Percentiles rank a stretch among this genome's conserved stretches.
phyloP scores from a whole-genome alignment of 176 grass and related monocot genomes.

The Elaeis guineensis region DNA sequence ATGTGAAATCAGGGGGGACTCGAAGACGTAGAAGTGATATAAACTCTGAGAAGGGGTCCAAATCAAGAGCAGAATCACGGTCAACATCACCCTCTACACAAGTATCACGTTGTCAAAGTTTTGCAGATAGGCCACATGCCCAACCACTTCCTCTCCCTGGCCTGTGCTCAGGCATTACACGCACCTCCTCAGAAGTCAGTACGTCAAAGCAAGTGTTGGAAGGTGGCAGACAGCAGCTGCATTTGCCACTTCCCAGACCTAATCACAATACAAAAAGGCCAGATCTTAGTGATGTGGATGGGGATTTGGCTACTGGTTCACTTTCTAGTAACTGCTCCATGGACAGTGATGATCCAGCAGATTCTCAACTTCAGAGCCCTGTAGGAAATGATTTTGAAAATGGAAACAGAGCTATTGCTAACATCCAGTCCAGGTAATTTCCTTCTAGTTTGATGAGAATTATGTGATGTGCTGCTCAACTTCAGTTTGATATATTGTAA shows the following conservation, averaged over 20 bases:
- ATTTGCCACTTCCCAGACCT: slow-evolving; percentile 55
- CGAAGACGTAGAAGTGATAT: no score
- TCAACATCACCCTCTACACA: no score
- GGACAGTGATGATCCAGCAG: slow-evolving; percentile 73
- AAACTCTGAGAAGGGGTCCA: no score
- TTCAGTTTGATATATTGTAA: neutral
- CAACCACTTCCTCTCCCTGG: no score
- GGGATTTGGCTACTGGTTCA: slow-evolving; percentile 59
- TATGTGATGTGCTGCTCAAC: neutral
- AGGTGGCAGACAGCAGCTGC: slow-evolving; percentile 4
- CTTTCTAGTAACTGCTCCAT: slow-evolving; percentile 87
- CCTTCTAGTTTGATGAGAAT: slow-evolving; percentile 10
- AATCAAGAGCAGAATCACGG: no score
- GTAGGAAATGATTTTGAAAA: slow-evolving; percentile 61
- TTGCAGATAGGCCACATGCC: no score
- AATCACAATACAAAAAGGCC: slow-evolving; percentile 43
- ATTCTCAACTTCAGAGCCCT: slow-evolving; percentile 66
- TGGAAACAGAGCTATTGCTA: slow-evolving; percentile 33
- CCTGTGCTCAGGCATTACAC: neutral
- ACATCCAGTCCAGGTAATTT: slow-evolving; percentile 30
- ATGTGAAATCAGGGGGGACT: no score
- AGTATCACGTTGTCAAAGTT: no score
- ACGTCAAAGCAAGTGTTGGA: neutral
- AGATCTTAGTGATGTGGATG: slow-evolving; percentile 41
- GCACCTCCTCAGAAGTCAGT: slow-evolving; percentile 22